A percentile compares a stretch with the other conserved stretches of the same genome.
Evolutionary conservation across 345 rosid genomes (phyloP).

Genomic region (Microthlaspi erraticum): DNA sequence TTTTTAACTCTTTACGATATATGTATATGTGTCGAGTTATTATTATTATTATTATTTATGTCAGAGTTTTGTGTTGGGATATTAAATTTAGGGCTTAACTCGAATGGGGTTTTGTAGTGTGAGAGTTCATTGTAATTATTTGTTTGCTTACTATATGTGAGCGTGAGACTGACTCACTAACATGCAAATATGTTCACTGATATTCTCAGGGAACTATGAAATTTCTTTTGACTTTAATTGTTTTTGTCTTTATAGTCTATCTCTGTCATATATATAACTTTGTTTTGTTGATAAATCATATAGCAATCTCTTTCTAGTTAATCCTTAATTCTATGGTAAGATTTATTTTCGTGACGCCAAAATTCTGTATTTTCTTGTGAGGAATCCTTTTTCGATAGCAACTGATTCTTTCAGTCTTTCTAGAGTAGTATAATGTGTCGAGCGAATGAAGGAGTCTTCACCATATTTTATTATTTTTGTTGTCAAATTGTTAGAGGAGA

Average conservation of each 20-base stretch:
- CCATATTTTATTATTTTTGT: no score
- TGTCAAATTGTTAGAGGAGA: no score
- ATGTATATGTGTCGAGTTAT: no score
- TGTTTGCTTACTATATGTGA: neutral
- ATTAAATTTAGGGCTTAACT: neutral
- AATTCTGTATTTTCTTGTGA: neutral
- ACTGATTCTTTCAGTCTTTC: no score
- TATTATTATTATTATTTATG: neutral
- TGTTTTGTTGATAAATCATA: no score
- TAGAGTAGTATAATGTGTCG: no score
- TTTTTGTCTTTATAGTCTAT: neutral
- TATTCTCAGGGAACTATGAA: conserved; percentile 20
- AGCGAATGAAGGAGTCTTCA: no score
- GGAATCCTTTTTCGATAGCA: no score
- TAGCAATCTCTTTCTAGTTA: neutral
- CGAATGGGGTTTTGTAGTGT: conserved; percentile 1
- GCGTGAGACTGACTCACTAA: conserved; percentile 27
- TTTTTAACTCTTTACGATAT: neutral
- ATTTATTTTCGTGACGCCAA: neutral
- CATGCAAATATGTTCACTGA: conserved; percentile 24
- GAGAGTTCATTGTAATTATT: conserved; percentile 8
- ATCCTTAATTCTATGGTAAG: neutral
- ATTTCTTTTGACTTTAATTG: conserved; percentile 2
- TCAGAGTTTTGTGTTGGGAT: conserved; percentile 5
- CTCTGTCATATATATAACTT: no score